phyloP scores from a whole-genome alignment of 768 basidiomycete genomes.

The Galerina marginata region DNA sequence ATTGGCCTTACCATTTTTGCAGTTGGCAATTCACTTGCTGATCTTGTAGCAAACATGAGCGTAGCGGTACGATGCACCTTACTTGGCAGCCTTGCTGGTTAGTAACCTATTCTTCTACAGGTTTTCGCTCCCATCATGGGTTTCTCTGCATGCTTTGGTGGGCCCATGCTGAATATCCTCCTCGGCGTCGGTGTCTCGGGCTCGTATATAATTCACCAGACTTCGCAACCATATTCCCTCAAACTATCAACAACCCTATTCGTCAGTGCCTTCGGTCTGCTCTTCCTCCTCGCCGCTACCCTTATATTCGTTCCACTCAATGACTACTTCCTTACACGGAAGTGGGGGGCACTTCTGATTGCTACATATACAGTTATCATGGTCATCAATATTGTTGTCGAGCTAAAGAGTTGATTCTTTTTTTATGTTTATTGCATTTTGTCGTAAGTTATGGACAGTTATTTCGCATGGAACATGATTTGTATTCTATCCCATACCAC shows the following conservation, averaged over 20 bases:
- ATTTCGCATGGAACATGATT: neutral
- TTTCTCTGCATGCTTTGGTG: conserved; percentile 93
- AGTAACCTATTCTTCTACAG: conserved; percentile 33
- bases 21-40: conserved; percentile 93
- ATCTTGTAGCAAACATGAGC: conserved; percentile 96
- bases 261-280: conserved; percentile 83
- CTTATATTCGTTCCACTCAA: conserved; percentile 87
- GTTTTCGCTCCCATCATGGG: conserved; percentile 93
- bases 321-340: conserved; percentile 75
- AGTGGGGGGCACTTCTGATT: conserved; percentile 86
- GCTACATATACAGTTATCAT: conserved; percentile 76
- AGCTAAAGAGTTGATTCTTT: conserved; percentile 47
- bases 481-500: conserved; percentile 4
- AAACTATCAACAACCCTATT: conserved; percentile 83
- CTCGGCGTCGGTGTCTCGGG: conserved; percentile 93
- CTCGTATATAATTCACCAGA: conserved; percentile 77
- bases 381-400: conserved; percentile 79
- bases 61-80: conserved; percentile 67
- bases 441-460: conserved; percentile 3
- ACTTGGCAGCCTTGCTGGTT: neutral
- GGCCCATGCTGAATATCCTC: conserved; percentile 91
- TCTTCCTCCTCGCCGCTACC: conserved; percentile 75
- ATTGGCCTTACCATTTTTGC: conserved; percentile 97
- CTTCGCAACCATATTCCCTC: conserved; percentile 67
- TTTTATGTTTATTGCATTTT: neutral